Evolutionary conservation across 306 rosid genomes (phyloP).

Genomic region (Begonia fuchsioides): DNA sequence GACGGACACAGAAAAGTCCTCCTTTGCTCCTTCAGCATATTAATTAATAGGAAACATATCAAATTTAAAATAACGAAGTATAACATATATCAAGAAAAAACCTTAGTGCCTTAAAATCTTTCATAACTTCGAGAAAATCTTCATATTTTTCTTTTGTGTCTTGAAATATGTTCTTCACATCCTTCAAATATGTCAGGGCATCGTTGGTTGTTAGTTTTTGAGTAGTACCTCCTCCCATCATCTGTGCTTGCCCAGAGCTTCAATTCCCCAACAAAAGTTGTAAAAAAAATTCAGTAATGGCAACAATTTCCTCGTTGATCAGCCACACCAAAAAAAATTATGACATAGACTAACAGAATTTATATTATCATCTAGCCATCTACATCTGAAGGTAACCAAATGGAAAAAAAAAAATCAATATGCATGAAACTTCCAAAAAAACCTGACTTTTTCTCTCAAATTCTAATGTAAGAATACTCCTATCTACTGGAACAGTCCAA

Average conservation of each 20-base stretch:
- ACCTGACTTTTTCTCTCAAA: conserved; percentile 26
- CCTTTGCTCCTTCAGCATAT: background rate
- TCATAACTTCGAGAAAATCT: conserved; percentile 95
- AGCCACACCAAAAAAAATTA: no score
- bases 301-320: no score
- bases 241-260: conserved; percentile 86
- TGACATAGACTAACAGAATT: no score
- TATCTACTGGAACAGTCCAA: background rate
- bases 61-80: no score
- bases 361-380: background rate
- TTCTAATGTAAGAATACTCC: conserved; percentile 2
- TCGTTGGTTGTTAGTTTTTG: conserved; percentile 90
- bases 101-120: conserved; percentile 97
- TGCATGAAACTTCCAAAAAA: conserved; percentile 9
- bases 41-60: background rate
- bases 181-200: conserved; percentile 83
- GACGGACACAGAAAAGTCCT: conserved; percentile 1
- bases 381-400: background rate
- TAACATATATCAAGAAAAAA: conserved; percentile 4
- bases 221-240: conserved; percentile 39
- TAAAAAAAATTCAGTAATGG: conserved; percentile 1
- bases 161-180: conserved; percentile 92
- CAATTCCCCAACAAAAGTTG: conserved; percentile 14
- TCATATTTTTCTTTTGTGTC: conserved; percentile 85
- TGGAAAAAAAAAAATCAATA: conserved; percentile 4